phyloP scores from a whole-genome alignment of 2,329 filamentous ascomycete genomes.

The Hypoxylon sp. region DNA sequence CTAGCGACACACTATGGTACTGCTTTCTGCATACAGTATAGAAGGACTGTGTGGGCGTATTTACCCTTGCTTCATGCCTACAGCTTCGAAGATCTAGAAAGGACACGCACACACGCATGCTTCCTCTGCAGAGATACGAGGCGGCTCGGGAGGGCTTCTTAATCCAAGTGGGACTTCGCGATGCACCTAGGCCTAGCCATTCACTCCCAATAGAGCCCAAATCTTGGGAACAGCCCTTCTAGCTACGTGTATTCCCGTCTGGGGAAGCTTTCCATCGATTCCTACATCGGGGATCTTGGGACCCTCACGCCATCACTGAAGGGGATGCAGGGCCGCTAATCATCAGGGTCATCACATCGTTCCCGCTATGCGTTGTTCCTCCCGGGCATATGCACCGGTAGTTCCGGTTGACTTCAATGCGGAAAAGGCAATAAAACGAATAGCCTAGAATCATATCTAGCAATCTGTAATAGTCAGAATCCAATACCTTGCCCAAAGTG shows the following conservation, averaged over 20 bases:
- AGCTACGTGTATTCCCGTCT: slow-evolving; percentile 46
- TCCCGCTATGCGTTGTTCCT: slow-evolving; percentile 47
- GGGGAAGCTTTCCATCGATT: slow-evolving; percentile 44
- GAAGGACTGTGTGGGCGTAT: slow-evolving; percentile 41
- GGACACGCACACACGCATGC: slow-evolving; percentile 46
- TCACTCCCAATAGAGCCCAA: slow-evolving; percentile 45
- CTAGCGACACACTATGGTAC: slow-evolving; percentile 28
- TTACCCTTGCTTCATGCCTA: slow-evolving; percentile 37
- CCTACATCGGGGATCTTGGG: slow-evolving; percentile 45
- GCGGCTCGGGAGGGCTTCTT: slow-evolving; percentile 42
- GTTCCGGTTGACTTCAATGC: slow-evolving; percentile 44
- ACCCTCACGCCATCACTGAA: slow-evolving; percentile 40
- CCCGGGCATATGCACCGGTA: slow-evolving; percentile 45
- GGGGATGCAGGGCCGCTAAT: slow-evolving; percentile 43
- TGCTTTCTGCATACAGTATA: slow-evolving; percentile 39
- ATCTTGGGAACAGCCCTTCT: slow-evolving; percentile 45
- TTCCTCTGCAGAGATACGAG: slow-evolving; percentile 46
- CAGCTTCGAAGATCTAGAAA: slow-evolving; percentile 42
- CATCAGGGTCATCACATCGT: slow-evolving; percentile 44
- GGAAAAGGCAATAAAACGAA: slow-evolving; percentile 23
- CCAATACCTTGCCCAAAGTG: slow-evolving; percentile 10
- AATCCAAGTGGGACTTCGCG: slow-evolving; percentile 38
- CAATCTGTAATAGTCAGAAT: slow-evolving; percentile 21
- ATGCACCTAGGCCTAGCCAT: slow-evolving; percentile 38
- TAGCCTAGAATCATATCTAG: slow-evolving; percentile 34